Evolutionary conservation across 1,284 basidiomycete genomes (phyloP), one percentile per base, ranked within the genome.

Genomic region (Irpex sp.): DNA sequence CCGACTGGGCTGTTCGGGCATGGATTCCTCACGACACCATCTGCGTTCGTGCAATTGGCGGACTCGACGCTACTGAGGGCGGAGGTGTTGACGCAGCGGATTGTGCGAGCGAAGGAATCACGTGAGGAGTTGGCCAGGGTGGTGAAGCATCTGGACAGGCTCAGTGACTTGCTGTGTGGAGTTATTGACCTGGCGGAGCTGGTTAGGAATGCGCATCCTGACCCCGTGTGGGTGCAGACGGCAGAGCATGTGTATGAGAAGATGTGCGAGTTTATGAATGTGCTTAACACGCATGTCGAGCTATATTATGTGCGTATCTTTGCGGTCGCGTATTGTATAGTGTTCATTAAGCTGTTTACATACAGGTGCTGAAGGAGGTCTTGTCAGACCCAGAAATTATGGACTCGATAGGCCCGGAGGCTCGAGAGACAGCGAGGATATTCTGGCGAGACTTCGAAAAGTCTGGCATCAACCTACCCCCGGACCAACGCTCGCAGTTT

Each of bases 381-480:
- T 74, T 93, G 57, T 81, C 82, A 17, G 88, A 92, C 72, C 79
- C 82, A 5, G 78, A 82, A 15, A 80, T 92, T 43, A 80, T 86
- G 46, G 77, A 81, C 60, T 83, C 87, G 1, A 81, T 92, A 57
- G 82, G 80, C 61, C 82, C 82, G 5, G 90, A 92, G 70, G 90
- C 88, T 9, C 78, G 85, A 59, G 89, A 92, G 71, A 95, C 97
- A 1, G 95, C 97, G 17, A 81, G 93, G 21, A 95, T 97, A 66
- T 98, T 98, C 76, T 89, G 95, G 83, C 86, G 92, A 58, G 97
- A 99, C 79, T 99, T 99, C 77, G 94, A 98, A 74, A 97, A 96
- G 75, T 97, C 95, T 5, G 97, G 95, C 0, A 97, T 99, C 68
- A 86, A 97, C 73, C 83, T 98, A 4, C 91, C 95, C 6, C 86